These are phyloP conservation scores for Phaeoacremonium minimum DNA, from an alignment of 2,329 filamentous ascomycete genomes.

Conservation along the genomic window DNA sequence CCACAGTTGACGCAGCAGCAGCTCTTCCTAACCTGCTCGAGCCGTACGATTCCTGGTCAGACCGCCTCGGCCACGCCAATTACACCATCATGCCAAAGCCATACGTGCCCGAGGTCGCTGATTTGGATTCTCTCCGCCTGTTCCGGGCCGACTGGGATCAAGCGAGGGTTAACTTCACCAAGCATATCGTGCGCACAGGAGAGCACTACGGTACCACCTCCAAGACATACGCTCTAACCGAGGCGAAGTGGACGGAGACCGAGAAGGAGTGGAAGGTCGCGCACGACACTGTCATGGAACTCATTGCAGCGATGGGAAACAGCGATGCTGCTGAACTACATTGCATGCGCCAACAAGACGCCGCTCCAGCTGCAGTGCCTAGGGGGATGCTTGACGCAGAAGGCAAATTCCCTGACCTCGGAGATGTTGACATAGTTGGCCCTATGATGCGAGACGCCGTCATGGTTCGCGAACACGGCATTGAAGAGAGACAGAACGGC, in stretches of 20 bases:
- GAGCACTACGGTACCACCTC: slow-evolving; percentile 90
- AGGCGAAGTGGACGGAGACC: slow-evolving; percentile 82
- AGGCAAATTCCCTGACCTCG: slow-evolving; percentile 83
- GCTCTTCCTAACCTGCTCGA: slow-evolving; percentile 62
- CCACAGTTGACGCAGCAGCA: slow-evolving; percentile 30
- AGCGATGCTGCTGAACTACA: slow-evolving; percentile 10
- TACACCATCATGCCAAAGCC: slow-evolving; percentile 83
- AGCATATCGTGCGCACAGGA: slow-evolving; percentile 80
- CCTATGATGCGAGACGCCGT: slow-evolving; percentile 70
- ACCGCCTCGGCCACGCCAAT: slow-evolving; percentile 85
- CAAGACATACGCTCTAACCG: slow-evolving; percentile 79
- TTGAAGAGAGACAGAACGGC: slow-evolving; percentile 35
- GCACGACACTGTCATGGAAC: slow-evolving; percentile 60
- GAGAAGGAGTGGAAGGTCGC: slow-evolving; percentile 70
- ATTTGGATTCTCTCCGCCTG: slow-evolving; percentile 52
- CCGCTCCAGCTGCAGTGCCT: slow-evolving; percentile 61
- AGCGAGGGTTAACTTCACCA: slow-evolving; percentile 81
- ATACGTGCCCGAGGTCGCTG: slow-evolving; percentile 63
- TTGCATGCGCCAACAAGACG: slow-evolving; percentile 41
- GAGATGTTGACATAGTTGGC: slow-evolving; percentile 89
- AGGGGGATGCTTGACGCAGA: slow-evolving; percentile 66
- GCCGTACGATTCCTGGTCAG: slow-evolving; percentile 76
- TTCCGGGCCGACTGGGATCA: slow-evolving; percentile 77
- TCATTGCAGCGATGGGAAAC: slow-evolving; percentile 35
- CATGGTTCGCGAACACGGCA: slow-evolving; percentile 40